Evolutionary conservation across 164 flowering plant species (phyloP), one percentile per base, ranked within the genome.

Genomic region (Vitis amurensis): DNA sequence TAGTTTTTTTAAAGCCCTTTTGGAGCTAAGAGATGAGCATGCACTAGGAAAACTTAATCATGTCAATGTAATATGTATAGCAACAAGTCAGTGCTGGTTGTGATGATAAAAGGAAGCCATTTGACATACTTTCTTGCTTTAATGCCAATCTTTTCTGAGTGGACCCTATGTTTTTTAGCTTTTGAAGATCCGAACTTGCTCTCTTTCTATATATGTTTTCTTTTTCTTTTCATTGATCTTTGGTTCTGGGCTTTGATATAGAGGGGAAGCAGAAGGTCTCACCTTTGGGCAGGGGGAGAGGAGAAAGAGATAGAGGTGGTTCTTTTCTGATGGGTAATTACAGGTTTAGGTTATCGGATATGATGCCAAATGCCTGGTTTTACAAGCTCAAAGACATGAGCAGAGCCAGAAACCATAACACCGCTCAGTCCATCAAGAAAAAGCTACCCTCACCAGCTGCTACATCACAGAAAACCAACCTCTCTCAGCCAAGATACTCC

Each of bases 341-440:
- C 85, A 89, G 73, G 81, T 89, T 92, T 65, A 89, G 74, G 68
- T 74, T 90, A 44, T 89, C 97, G 63, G 88, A 88, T 69, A 86
- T 92, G 89, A 83, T 92, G 14, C 97, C 97, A 37, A 90, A 86
- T 79, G 84, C 91, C 55, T 89, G 94, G 94, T 80, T 91, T 70
- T 84, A 88, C 90, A 89, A 86, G 85, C 89, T 92, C 76, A 92
- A 80, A 59, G 80, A 83, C 79, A 85, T 85, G 83, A 70, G 83
- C 79, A 81, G 63, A 70, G 48, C 67, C 70, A 77, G 75, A 65
- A 81, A 61, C 68, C 78, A 77, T 3, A 73, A 37, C 71, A 16
- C 69, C 47, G 30, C 62, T 65, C 59, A 69, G 16, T 19, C 75
- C n/a, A 51, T 12, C n/a, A 79, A 70, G 65, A 79, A 78, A 63